Evolutionary conservation across 73 alveolate genomes (phyloP).

Genomic region (Tetrahymena elliotti): DNA sequence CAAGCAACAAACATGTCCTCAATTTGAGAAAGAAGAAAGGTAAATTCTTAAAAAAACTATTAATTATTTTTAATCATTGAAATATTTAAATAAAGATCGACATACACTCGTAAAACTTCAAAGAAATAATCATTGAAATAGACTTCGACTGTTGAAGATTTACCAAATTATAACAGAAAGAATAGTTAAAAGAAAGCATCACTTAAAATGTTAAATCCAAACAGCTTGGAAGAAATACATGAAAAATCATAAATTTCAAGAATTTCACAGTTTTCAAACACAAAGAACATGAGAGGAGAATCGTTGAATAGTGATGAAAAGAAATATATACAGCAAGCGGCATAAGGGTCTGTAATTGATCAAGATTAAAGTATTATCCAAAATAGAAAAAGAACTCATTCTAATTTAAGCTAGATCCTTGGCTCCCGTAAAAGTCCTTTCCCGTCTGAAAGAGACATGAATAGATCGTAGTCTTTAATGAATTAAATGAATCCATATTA

Average conservation of each 20-base stretch:
- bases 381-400: background rate
- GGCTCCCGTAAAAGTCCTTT: background rate
- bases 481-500: too few relatives aligned
- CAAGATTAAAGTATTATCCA: background rate
- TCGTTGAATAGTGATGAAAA: background rate
- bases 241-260: background rate
- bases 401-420: background rate
- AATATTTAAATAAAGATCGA: background rate
- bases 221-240: background rate
- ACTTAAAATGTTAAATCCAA: background rate
- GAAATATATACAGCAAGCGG: background rate
- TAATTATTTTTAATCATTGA: background rate
- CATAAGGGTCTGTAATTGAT: background rate
- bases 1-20: background rate
- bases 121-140: background rate
- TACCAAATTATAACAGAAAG: background rate
- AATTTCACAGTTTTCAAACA: background rate
- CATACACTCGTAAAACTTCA: background rate
- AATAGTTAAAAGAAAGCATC: background rate
- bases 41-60: too few relatives aligned
- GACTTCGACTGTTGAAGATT: background rate
- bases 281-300: background rate
- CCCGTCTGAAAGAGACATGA: background rate
- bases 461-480: background rate
- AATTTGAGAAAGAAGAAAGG: background rate